These are phyloP conservation scores for Pyrenopolyporus hunteri DNA, from an alignment of 495 filamentous ascomycete species.

Conservation along the genomic window DNA sequence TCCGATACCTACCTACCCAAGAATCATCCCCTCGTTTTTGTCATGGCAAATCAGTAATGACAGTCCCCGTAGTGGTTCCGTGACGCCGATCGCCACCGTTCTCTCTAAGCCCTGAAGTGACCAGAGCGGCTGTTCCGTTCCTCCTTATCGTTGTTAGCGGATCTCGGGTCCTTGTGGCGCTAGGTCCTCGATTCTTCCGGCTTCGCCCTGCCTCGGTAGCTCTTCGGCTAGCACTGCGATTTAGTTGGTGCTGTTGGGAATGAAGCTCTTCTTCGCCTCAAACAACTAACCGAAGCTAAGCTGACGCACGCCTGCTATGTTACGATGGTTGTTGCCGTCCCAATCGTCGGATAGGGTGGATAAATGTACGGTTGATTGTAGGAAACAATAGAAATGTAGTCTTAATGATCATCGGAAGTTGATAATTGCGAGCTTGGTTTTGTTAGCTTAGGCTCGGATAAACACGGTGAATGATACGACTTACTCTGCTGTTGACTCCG, in stretches of 20 bases:
- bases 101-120: background rate
- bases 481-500: slow-evolving; percentile 71
- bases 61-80: background rate
- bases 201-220: too few species aligned
- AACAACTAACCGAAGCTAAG: background rate
- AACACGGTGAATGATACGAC: slow-evolving; percentile 26
- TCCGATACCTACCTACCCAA: slow-evolving; percentile 7
- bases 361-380: background rate
- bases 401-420: slow-evolving; percentile 47
- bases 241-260: background rate
- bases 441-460: slow-evolving; percentile 17
- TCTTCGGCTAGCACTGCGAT: too few species aligned
- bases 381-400: background rate
- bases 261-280: background rate
- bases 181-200: background rate
- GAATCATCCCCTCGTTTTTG: slow-evolving; percentile 13
- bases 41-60: slow-evolving; percentile 8
- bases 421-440: slow-evolving; percentile 53
- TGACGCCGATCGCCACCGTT: slow-evolving; percentile 1
- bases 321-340: background rate
- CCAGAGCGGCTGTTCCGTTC: background rate
- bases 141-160: background rate
- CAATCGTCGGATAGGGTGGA: background rate
- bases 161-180: background rate
- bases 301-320: background rate